Base-by-base conservation (phyloP, 768 basidiomycete genomes). In the Boletellus emodensis region DNA sequence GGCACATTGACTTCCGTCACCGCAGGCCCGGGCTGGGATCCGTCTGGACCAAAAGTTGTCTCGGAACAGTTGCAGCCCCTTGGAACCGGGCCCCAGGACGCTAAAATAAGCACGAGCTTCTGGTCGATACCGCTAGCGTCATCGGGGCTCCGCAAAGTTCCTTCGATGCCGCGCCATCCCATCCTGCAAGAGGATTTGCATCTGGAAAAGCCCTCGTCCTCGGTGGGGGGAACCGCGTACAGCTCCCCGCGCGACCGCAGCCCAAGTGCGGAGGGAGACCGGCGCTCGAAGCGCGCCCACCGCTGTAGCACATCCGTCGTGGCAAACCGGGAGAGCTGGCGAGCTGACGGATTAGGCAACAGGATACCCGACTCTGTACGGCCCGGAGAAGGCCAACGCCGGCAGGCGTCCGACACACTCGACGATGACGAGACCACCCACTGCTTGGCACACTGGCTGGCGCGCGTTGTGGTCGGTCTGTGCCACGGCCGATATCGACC, bases 281-380 rank as follows among this genome's bases (percentile, higher is more conserved):
- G 66, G 60, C 58, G 53, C 4, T 38, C 30, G 60, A 67, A 67
- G 63, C 67, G 66, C 42, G 24, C 48, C 41, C 61, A 63, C 39
- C 49, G 51, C n/a, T 26, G 35, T 11, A 54, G 54, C 48, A 47
- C 52, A 52, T 44, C 52, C 24, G 28, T 55, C 54, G 56, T 49
- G 40, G 48, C 40, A 50, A 46, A 45, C 36, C 47, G 42, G 41
- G 52, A 46, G 34, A 44, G 46, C 24, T 40, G 41, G 28, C 17
- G 24, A 13, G 12, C 14, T 1, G 54, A 58, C 45, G 28, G 33
- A 62, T 60, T 51, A 52, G 53, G 60, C 42, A 58, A 46, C 10
- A 15, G 12, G 4, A 22, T 49, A 35, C 30, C 56, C 52, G 51
- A 44, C 47, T 49, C 37, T 32, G 40, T 39, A 37, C 54, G 44